A percentile compares a stretch with the other conserved stretches of the same genome.
phyloP scores from a whole-genome alignment of 2,329 filamentous ascomycete genomes.

The Apiospora kogelbergensis region DNA sequence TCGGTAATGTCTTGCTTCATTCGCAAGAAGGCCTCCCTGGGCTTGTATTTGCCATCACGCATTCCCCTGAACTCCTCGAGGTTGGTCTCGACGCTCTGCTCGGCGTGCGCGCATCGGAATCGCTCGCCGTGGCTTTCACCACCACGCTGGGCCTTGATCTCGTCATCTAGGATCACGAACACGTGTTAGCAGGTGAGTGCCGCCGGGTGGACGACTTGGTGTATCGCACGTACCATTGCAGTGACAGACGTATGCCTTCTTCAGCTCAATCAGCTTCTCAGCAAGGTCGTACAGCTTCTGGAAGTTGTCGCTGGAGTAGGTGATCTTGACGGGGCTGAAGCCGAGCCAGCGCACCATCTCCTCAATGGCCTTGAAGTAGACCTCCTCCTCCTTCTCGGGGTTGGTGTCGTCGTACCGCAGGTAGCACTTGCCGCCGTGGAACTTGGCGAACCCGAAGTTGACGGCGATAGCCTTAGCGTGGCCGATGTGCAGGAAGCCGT shows the following conservation, averaged over 20 bases:
- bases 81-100: constrained; percentile 73
- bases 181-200: constrained; percentile 9
- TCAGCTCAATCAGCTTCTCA: constrained; percentile 75
- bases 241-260: constrained; percentile 81
- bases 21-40: constrained; percentile 78
- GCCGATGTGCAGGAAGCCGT: constrained; percentile 90
- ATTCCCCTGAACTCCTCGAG: constrained; percentile 83
- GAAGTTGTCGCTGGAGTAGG: constrained; percentile 90
- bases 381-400: constrained; percentile 87
- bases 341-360: constrained; percentile 85
- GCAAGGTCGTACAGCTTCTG: constrained; percentile 84
- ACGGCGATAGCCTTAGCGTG: constrained; percentile 95
- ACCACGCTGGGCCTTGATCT: constrained; percentile 85
- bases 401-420: constrained; percentile 93
- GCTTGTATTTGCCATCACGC: constrained; percentile 87
- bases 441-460: constrained; percentile 91
- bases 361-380: constrained; percentile 85
- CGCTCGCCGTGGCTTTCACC: constrained; percentile 69
- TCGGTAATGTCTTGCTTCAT: constrained; percentile 90
- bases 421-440: constrained; percentile 76
- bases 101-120: constrained; percentile 79
- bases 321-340: constrained; percentile 77
- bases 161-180: constrained; percentile 50
- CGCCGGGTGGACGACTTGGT: too few relatives aligned
- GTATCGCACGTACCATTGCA: constrained; percentile 56